Evolutionary conservation across 2,329 filamentous ascomycete species (phyloP).

Genomic region (Xylaria sp.): DNA sequence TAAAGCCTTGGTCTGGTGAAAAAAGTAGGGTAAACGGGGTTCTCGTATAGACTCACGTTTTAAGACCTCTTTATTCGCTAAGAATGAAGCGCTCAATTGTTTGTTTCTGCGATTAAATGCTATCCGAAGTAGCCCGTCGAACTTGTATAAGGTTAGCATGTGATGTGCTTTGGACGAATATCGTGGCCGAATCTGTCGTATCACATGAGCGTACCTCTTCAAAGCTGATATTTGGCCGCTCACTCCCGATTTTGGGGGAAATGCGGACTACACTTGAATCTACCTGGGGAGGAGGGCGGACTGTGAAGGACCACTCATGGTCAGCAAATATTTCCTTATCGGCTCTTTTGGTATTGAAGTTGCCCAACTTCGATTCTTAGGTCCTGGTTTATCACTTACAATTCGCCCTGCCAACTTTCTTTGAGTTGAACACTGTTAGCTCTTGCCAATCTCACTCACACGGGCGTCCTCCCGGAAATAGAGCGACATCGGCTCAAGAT

Average conservation of each 20-base stretch:
- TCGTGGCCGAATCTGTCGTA: background rate
- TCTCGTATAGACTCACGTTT: slow-evolving; percentile 28
- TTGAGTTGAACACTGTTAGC: slow-evolving; percentile 16
- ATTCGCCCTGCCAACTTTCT: slow-evolving; percentile 93
- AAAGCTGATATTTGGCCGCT: slow-evolving; percentile 86
- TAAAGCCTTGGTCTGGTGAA: background rate
- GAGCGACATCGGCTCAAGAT: background rate
- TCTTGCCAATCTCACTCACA: background rate
- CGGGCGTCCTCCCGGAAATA: background rate
- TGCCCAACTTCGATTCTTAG: background rate
- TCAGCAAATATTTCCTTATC: background rate
- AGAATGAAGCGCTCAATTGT: slow-evolving; percentile 73
- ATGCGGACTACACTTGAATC: slow-evolving; percentile 85
- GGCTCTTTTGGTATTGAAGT: background rate
- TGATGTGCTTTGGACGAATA: background rate
- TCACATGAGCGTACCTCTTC: slow-evolving; percentile 68
- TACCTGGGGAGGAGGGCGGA: slow-evolving; percentile 88
- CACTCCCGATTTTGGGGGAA: slow-evolving; percentile 81
- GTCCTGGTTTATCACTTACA: slow-evolving; percentile 53
- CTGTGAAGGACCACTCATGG: background rate
- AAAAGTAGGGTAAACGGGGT: background rate
- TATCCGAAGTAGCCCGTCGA: slow-evolving; percentile 77
- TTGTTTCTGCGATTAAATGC: slow-evolving; percentile 87
- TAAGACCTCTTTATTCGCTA: slow-evolving; percentile 39
- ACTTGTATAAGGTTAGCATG: slow-evolving; percentile 30